phyloP scores from a whole-genome alignment of 306 rosid species.

The Datisca glomerata region DNA sequence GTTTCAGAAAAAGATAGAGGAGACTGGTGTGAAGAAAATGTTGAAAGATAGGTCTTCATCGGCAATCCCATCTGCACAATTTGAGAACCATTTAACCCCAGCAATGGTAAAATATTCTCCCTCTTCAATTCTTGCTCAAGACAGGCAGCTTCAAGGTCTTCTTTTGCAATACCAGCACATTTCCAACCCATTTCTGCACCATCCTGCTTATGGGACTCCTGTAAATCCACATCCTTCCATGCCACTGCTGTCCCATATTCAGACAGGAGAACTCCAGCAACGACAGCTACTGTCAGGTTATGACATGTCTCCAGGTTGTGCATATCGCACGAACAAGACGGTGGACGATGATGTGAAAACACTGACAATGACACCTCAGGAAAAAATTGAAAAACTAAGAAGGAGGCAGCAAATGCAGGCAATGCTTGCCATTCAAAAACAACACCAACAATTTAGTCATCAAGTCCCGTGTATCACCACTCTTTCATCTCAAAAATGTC shows the following conservation, averaged over 20 bases:
- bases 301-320: slow-evolving; percentile 29
- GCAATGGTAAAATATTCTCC: slow-evolving; percentile 38
- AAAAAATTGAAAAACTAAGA: slow-evolving; percentile 87
- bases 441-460: slow-evolving; percentile 53
- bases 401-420: slow-evolving; percentile 94
- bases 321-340: slow-evolving; percentile 26
- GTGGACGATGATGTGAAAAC: slow-evolving; percentile 29
- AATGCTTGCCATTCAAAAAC: slow-evolving; percentile 87
- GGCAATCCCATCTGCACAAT: slow-evolving; percentile 28
- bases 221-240: slow-evolving; percentile 38
- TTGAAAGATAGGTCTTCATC: slow-evolving; percentile 53
- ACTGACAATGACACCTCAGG: slow-evolving; percentile 83
- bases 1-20: slow-evolving; percentile 30
- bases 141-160: slow-evolving; percentile 40
- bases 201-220: slow-evolving; percentile 36
- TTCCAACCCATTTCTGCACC: slow-evolving; percentile 33
- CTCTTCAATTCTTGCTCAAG: slow-evolving; percentile 34
- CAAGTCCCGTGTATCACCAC: slow-evolving; percentile 37
- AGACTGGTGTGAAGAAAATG: slow-evolving; percentile 28
- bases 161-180: slow-evolving; percentile 39
- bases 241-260: slow-evolving; percentile 50
- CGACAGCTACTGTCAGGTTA: slow-evolving; percentile 30
- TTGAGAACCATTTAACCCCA: slow-evolving; percentile 37
- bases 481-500: slow-evolving; percentile 24
- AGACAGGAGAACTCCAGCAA: slow-evolving; percentile 33